A percentile compares a stretch with the other conserved stretches of the same genome.
These are phyloP conservation scores for Diaporthe amygdali DNA, from an alignment of 2,329 filamentous ascomycete species.

Conservation along the genomic window DNA sequence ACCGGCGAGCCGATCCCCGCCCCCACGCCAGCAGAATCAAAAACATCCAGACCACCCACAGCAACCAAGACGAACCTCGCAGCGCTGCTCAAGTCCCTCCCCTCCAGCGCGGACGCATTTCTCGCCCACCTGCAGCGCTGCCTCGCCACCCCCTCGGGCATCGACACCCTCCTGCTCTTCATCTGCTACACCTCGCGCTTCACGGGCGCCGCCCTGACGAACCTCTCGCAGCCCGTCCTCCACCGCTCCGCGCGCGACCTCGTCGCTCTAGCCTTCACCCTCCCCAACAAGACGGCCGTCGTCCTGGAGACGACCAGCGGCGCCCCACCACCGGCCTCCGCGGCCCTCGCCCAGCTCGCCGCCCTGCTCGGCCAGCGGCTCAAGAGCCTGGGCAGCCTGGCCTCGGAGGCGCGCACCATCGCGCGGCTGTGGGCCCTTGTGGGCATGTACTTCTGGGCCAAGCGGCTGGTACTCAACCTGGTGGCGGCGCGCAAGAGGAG, in stretches of 20 bases:
- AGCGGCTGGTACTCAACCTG: slow-evolving; percentile 48
- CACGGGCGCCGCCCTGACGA: slow-evolving; percentile 54
- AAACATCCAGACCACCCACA: slow-evolving; percentile 26
- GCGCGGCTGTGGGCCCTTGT: slow-evolving; percentile 78
- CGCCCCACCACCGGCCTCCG: slow-evolving; percentile 18
- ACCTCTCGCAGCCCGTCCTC: slow-evolving; percentile 62
- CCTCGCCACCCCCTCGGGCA: slow-evolving; percentile 70
- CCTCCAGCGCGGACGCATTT: slow-evolving; percentile 55
- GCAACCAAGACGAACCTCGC: slow-evolving; percentile 19
- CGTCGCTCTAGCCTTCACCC: slow-evolving; percentile 55
- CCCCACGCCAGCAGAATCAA: slow-evolving; percentile 26
- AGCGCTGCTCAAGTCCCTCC: slow-evolving; percentile 40
- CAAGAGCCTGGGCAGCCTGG: slow-evolving; percentile 65
- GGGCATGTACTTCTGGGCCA: slow-evolving; percentile 73
- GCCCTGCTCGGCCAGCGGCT: slow-evolving; percentile 59
- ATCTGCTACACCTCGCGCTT: slow-evolving; percentile 71
- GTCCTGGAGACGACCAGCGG: slow-evolving; percentile 34
- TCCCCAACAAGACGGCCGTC: slow-evolving; percentile 56
- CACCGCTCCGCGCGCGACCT: slow-evolving; percentile 56
- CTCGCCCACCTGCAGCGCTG: slow-evolving; percentile 64
- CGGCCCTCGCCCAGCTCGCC: slow-evolving; percentile 50
- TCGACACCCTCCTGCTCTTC: slow-evolving; percentile 73
- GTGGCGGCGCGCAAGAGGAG: slow-evolving; percentile 35
- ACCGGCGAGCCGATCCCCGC: slow-evolving; percentile 42
- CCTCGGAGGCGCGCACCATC: slow-evolving; percentile 76